These are phyloP conservation scores for Grosmannia clavigera DNA, from an alignment of 2,329 filamentous ascomycete genomes.

Conservation along the genomic window DNA sequence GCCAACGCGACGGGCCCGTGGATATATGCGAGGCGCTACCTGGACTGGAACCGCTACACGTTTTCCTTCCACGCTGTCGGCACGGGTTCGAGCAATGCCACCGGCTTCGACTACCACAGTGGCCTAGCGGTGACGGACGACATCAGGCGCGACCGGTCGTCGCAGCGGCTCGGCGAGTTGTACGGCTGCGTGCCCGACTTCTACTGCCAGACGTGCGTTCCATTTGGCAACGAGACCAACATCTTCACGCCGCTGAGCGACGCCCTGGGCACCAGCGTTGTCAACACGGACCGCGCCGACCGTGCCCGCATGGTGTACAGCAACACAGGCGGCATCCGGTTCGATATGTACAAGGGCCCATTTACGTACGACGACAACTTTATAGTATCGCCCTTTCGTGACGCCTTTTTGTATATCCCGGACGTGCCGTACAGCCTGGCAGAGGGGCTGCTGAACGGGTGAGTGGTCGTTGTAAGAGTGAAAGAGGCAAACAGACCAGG, in stretches of 20 bases:
- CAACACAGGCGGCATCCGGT: slow-evolving; percentile 49
- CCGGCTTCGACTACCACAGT: slow-evolving; percentile 11
- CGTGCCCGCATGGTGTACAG: slow-evolving; percentile 43
- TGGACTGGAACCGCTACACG: slow-evolving; percentile 57
- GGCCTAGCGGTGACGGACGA: slow-evolving; percentile 12
- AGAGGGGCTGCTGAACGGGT: slow-evolving; percentile 15
- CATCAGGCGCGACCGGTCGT: slow-evolving; percentile 30
- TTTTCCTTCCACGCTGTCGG: slow-evolving; percentile 50
- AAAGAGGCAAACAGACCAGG: background rate
- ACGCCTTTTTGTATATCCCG: slow-evolving; percentile 40
- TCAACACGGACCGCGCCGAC: slow-evolving; percentile 36
- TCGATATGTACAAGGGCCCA: slow-evolving; percentile 49
- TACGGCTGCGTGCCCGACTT: slow-evolving; percentile 49
- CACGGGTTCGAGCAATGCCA: slow-evolving; percentile 17
- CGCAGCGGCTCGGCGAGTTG: slow-evolving; percentile 41
- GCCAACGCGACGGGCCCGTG: slow-evolving; percentile 25
- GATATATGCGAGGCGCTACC: slow-evolving; percentile 45
- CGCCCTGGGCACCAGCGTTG: slow-evolving; percentile 37
- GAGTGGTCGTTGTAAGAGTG: background rate
- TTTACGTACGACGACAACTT: slow-evolving; percentile 43
- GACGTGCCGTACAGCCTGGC: slow-evolving; percentile 37
- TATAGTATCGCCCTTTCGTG: slow-evolving; percentile 43
- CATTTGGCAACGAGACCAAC: slow-evolving; percentile 37
- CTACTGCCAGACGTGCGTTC: slow-evolving; percentile 45
- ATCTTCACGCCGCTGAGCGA: slow-evolving; percentile 41